A percentile compares a stretch with the other conserved stretches of the same genome.
These are phyloP conservation scores for Apophysomyces trapeziformis DNA, from an alignment of 371 early-diverging fungal genomes.

Conservation along the genomic window DNA sequence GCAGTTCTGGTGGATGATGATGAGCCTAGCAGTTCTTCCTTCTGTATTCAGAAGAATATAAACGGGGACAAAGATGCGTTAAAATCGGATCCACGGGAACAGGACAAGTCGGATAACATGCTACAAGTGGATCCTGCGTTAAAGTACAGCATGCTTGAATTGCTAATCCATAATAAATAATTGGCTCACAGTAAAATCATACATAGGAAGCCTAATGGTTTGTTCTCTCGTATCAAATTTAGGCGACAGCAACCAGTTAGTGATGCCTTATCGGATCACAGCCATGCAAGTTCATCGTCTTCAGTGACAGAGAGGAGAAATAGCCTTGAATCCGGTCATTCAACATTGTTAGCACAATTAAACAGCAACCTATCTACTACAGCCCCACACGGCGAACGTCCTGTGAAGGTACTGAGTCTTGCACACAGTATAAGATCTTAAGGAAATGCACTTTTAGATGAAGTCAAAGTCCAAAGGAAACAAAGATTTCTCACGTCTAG, in stretches of 20 bases:
- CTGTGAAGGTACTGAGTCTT: conserved; percentile 37
- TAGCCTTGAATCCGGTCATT: conserved; percentile 21
- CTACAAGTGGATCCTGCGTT: background rate
- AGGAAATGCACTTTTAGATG: conserved; percentile 19
- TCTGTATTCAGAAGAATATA: background rate
- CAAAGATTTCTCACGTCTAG: conserved; percentile 32
- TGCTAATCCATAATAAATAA: no score
- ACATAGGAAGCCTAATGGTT: background rate
- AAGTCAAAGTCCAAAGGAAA: conserved; percentile 38
- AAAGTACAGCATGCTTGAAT: background rate
- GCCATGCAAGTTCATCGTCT: background rate
- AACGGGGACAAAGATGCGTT: background rate
- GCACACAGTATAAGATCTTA: background rate
- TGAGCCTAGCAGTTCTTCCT: background rate
- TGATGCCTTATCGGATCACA: background rate
- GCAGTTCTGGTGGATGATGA: background rate
- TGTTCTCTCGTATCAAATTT: conserved; percentile 8
- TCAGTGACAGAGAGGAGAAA: conserved; percentile 4
- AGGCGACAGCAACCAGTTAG: background rate
- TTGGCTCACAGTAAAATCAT: background rate
- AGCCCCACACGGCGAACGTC: conserved; percentile 33
- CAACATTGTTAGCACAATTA: conserved; percentile 2
- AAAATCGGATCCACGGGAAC: background rate
- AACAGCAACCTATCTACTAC: background rate
- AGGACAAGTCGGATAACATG: background rate